Conservation (phyloP, 129 eudicot genomes). For the Scalesia atractyloides region DNA sequence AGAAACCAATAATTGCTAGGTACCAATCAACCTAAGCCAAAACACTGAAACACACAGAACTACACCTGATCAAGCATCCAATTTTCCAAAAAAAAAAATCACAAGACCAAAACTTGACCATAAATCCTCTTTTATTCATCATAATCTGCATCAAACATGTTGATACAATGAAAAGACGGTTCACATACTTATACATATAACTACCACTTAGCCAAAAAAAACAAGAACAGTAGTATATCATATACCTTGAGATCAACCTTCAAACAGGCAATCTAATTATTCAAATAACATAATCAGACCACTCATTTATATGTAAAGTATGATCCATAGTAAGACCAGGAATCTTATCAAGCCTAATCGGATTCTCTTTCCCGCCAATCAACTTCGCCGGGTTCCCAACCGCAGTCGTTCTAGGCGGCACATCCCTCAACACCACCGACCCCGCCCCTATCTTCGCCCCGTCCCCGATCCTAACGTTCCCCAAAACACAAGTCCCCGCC, state of each 20-base stretch:
- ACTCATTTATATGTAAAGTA: slow-evolving; percentile 69
- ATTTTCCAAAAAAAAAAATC: background rate
- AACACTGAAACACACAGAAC: background rate
- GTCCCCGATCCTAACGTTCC: slow-evolving; percentile 52
- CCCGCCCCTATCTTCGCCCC: slow-evolving; percentile 74
- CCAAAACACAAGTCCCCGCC: slow-evolving; percentile 64
- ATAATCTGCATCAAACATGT: slow-evolving; percentile 18
- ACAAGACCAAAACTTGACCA: slow-evolving; percentile 17
- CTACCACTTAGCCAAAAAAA: background rate
- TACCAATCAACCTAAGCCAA: background rate
- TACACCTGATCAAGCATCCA: background rate
- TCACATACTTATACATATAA: slow-evolving; percentile 8
- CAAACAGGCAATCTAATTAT: slow-evolving; percentile 1
- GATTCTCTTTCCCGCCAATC: slow-evolving; percentile 43
- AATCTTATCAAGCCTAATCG: slow-evolving; percentile 66
- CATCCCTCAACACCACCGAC: slow-evolving; percentile 54
- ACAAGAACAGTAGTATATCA: too few species aligned
- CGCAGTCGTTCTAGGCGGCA: slow-evolving; percentile 58
- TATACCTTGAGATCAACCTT: background rate
- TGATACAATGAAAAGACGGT: slow-evolving; percentile 23
- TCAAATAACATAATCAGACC: slow-evolving; percentile 83
- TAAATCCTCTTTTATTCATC: slow-evolving; percentile 28
- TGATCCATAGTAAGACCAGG: slow-evolving; percentile 97
- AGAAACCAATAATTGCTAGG: background rate
- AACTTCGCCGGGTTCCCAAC: slow-evolving; percentile 68